These are phyloP conservation scores for Paecilomyces sp. DNA, from an alignment of 2,329 filamentous ascomycete species.

Conservation along the genomic window DNA sequence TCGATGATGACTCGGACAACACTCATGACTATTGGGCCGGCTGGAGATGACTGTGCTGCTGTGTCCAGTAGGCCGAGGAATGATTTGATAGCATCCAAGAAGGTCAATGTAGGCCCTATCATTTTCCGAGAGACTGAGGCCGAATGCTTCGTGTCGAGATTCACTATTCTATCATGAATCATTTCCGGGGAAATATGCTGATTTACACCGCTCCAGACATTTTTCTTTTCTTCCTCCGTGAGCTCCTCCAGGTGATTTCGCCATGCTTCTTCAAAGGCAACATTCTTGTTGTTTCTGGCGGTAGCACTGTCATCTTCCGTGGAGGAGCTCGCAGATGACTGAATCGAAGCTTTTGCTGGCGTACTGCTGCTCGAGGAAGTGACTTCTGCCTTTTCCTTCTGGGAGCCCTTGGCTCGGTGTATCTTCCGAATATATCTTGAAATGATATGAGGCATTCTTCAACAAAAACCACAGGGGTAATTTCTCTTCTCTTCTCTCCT, in stretches of 20 bases:
- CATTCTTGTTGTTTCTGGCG: slow-evolving; percentile 3
- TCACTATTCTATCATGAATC: slow-evolving; percentile 1
- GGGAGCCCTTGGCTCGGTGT: not conserved
- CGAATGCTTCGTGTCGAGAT: slow-evolving; percentile 4
- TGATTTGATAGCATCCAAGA: slow-evolving; percentile 3
- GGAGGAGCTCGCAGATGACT: not conserved
- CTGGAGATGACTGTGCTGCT: slow-evolving; percentile 3
- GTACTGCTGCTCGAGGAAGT: slow-evolving; percentile 6
- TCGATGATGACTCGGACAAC: slow-evolving; percentile 4
- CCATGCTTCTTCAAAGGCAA: slow-evolving; percentile 9
- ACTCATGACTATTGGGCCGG: slow-evolving; percentile 5
- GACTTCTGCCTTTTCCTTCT: not conserved
- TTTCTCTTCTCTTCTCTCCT: not conserved
- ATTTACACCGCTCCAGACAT: slow-evolving; percentile 1
- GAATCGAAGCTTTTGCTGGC: slow-evolving; percentile 1
- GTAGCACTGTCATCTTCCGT: not conserved
- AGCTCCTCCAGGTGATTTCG: slow-evolving; percentile 4
- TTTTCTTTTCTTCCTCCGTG: slow-evolving; percentile 1
- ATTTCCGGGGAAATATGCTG: not conserved
- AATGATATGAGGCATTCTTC: not conserved
- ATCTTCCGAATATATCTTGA: not conserved
- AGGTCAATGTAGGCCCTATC: not conserved
- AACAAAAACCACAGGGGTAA: not conserved
- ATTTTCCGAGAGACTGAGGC: not conserved
- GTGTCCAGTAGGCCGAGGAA: slow-evolving; percentile 4